A percentile compares a stretch with the other conserved stretches of the same genome.
Conservation (phyloP, 2,329 filamentous ascomycete species). For the Pyrenochaeta sp. region DNA sequence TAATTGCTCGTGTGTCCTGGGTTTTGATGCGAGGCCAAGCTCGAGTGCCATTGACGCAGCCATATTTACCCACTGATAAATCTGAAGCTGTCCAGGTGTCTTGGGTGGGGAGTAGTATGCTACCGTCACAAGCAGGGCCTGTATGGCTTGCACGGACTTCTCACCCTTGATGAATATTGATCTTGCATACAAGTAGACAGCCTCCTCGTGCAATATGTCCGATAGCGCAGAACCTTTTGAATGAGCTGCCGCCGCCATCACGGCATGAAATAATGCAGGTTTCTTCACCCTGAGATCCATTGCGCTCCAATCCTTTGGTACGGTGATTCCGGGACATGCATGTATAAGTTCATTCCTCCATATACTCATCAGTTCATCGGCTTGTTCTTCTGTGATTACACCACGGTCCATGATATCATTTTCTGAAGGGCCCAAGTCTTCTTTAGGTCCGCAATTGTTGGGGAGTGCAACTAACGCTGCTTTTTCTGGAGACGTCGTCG, state of each 20-base stretch:
- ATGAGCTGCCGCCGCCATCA: constrained; percentile 48
- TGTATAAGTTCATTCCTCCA: constrained; percentile 40
- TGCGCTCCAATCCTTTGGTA: constrained; percentile 41
- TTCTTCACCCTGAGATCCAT: constrained; percentile 38
- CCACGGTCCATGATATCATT: constrained; percentile 45
- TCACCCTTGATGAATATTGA: constrained; percentile 47
- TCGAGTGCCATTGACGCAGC: constrained; percentile 47
- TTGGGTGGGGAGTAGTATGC: constrained; percentile 45
- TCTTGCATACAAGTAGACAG: constrained; percentile 42
- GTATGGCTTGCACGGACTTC: constrained; percentile 45
- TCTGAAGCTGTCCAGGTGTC: constrained; percentile 39
- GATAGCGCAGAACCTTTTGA: constrained; percentile 40
- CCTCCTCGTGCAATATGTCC: constrained; percentile 42
- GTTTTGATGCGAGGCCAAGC: constrained; percentile 46
- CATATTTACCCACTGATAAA: constrained; percentile 46
- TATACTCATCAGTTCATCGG: constrained; percentile 37
- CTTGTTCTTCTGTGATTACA: constrained; percentile 36
- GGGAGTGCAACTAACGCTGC: constrained; percentile 7
- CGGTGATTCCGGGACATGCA: constrained; percentile 39
- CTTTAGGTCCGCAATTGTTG: constrained; percentile 18
- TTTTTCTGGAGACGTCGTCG: constrained; percentile 5
- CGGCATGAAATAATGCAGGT: constrained; percentile 44
- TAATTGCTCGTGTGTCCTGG: constrained; percentile 47
- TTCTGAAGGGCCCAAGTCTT: constrained; percentile 33
- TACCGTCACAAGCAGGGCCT: constrained; percentile 45